A percentile compares a stretch with the other conserved stretches of the same genome.
Conservation (phyloP, 1,284 basidiomycete species). For the Tilletiopsis washingtonensis region DNA sequence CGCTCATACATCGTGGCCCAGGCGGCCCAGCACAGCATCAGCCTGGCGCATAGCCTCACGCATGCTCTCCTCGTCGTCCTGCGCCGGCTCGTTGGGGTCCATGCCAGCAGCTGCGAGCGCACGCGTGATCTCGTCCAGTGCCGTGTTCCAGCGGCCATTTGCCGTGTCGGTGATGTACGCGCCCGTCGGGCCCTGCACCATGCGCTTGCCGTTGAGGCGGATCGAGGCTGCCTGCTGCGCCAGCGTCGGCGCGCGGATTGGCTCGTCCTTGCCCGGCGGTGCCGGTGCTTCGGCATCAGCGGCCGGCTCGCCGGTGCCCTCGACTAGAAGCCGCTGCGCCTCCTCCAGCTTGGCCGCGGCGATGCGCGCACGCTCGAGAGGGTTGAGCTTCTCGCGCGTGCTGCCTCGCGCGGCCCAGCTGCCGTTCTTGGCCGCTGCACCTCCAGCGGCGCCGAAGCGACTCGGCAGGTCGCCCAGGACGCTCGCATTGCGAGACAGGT, state of each 20-base stretch:
- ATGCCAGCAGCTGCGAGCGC: slow-evolving; percentile 12
- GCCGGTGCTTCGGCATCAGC: no score
- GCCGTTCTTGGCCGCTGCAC: neutral
- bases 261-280: no score
- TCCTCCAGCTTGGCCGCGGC: neutral
- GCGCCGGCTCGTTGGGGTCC: neutral
- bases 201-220: slow-evolving; percentile 17
- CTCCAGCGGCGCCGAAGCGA: neutral
- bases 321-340: neutral
- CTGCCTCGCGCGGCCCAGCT: neutral
- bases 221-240: neutral
- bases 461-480: neutral
- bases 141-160: slow-evolving; percentile 31
- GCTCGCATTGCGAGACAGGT: neutral
- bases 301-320: neutral
- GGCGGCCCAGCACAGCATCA: slow-evolving; percentile 5
- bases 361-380: neutral
- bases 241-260: neutral
- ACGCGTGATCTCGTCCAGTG: slow-evolving; percentile 34
- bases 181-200: slow-evolving; percentile 32
- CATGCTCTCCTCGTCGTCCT: slow-evolving; percentile 8
- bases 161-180: slow-evolving; percentile 36
- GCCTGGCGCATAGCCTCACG: slow-evolving; percentile 2
- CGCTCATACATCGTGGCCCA: no score
- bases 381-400: neutral